Conservation (phyloP, 108 stramenopile genomes). For the Discostella pseudostelligera region DNA sequence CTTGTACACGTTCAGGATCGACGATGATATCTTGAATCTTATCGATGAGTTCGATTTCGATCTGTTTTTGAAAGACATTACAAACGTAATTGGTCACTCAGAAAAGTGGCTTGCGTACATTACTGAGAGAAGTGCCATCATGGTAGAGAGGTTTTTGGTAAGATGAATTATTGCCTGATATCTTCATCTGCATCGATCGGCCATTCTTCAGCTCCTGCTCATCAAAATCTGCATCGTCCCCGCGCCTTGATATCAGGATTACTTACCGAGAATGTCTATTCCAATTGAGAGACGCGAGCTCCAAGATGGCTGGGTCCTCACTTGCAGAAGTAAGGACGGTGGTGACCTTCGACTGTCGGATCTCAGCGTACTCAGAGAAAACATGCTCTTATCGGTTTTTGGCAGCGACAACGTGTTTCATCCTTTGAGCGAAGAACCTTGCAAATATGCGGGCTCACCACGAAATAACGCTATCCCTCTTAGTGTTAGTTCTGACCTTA, state of each 20-base stretch:
- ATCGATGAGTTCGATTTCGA: constrained; percentile 84
- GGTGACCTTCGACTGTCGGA: constrained; percentile 81
- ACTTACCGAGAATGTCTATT: constrained; percentile 86
- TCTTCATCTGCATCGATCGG: no score
- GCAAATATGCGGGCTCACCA: constrained; percentile 20
- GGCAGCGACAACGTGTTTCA: constrained; percentile 70
- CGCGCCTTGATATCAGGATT: constrained; percentile 54
- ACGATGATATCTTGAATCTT: constrained; percentile 82
- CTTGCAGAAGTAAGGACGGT: constrained; percentile 76
- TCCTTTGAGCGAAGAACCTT: constrained; percentile 52
- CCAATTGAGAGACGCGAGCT: constrained; percentile 83
- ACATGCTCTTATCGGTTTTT: constrained; percentile 65
- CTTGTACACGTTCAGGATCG: constrained; percentile 51
- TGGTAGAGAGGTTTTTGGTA: constrained; percentile 74
- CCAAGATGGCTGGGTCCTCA: constrained; percentile 81
- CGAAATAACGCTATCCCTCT: constrained; percentile 4
- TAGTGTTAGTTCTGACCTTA: constrained; percentile 9
- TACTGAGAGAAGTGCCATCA: constrained; percentile 64
- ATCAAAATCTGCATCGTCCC: no score
- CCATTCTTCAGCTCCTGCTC: no score
- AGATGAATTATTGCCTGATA: no score
- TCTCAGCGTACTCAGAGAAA: constrained; percentile 70
- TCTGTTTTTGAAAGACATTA: constrained; percentile 67
- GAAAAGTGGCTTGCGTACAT: constrained; percentile 63
- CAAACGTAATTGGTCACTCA: constrained; percentile 65